Evolutionary conservation across 768 basidiomycete genomes (phyloP).

Genomic region (Boletus rubropictus): DNA sequence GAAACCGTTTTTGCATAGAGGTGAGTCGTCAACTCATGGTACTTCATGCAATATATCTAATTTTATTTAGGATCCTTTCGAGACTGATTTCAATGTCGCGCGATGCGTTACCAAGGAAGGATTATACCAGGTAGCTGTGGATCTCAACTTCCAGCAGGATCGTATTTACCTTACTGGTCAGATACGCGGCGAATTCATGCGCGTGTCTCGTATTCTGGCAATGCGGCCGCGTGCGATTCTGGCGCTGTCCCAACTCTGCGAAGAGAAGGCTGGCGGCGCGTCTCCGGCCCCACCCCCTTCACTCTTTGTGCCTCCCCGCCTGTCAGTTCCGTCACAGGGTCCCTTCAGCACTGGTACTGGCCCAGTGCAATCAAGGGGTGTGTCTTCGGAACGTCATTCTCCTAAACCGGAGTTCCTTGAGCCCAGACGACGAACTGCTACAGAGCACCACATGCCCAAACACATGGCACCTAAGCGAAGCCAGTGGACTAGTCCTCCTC

Average conservation of each 20-base stretch:
- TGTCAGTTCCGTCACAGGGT: slow-evolving; percentile 57
- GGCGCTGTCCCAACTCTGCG: slow-evolving; percentile 85
- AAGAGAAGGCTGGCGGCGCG: slow-evolving; percentile 64
- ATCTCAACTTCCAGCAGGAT: neutral
- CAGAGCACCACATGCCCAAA: slow-evolving; percentile 41
- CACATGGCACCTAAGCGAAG: slow-evolving; percentile 78
- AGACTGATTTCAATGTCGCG: slow-evolving; percentile 92
- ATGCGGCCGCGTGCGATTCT: slow-evolving; percentile 73
- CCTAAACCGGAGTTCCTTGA: slow-evolving; percentile 47
- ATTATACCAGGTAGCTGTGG: slow-evolving; percentile 67
- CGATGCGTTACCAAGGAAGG: slow-evolving; percentile 96
- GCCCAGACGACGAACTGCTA: slow-evolving; percentile 30
- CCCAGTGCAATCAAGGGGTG: slow-evolving; percentile 46
- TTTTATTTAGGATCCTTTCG: slow-evolving; percentile 80
- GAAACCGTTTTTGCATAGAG: slow-evolving; percentile 95
- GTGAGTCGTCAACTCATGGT: slow-evolving; percentile 36
- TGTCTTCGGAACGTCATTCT: slow-evolving; percentile 44
- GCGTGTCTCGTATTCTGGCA: slow-evolving; percentile 81
- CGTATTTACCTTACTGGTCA: slow-evolving; percentile 29
- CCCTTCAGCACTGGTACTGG: slow-evolving; percentile 65
- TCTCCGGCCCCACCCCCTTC: slow-evolving; percentile 37
- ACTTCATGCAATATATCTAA: neutral
- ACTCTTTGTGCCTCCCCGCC: slow-evolving; percentile 41
- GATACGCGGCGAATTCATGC: slow-evolving; percentile 99
- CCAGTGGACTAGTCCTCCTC: slow-evolving; percentile 84